Evolutionary conservation across 129 eudicot species (phyloP), one percentile per base, ranked within the genome.

Genomic region (Ambrosia trifida): DNA sequence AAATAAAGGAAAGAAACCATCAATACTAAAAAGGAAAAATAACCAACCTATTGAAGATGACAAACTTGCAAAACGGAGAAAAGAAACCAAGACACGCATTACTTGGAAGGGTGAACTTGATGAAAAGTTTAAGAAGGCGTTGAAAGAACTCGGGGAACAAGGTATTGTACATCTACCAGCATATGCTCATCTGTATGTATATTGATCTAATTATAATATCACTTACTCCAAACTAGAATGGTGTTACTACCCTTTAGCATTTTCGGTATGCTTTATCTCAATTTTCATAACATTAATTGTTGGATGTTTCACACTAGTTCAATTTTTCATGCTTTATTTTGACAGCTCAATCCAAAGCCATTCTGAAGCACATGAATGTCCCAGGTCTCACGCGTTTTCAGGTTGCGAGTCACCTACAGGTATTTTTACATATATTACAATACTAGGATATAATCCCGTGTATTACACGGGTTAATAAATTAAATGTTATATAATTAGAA

Each of bases 351-450:
- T 58, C 65, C 44, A 61, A 35, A 5, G 8, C 33, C 61, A 61
- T 69, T 47, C 46, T 62, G 44, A n/a, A 49, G 38, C 20, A 36
- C 17, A 77, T 60, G 71, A 61, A 61, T 4, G 49, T 70, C 8
- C 65, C 70, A 36, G 71, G 81, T 7, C 76, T 77, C 35, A 69
- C 81, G 7, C 49, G 71, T 50, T 20, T 1, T 61, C 81, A 77
- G 2, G 76, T 77, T 36, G 71, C 65, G 28, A 69, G 71, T 62
- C 76, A 77, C 71, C 71, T 62, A 2, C 81, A 69, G 81, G 81
- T 77, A 69, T 4, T 65, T 58, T 24, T 14, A n/a, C 32, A 24
- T 24, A n/a, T 46, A 8, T 46, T 66, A 28, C 19, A 24, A 0
- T 11, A n/a, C n/a, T n/a, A n/a, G n/a, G n/a, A n/a, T n/a, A n/a